phyloP scores from a whole-genome alignment of 164 flowering plant genomes.

The Kingdonia uniflora region DNA sequence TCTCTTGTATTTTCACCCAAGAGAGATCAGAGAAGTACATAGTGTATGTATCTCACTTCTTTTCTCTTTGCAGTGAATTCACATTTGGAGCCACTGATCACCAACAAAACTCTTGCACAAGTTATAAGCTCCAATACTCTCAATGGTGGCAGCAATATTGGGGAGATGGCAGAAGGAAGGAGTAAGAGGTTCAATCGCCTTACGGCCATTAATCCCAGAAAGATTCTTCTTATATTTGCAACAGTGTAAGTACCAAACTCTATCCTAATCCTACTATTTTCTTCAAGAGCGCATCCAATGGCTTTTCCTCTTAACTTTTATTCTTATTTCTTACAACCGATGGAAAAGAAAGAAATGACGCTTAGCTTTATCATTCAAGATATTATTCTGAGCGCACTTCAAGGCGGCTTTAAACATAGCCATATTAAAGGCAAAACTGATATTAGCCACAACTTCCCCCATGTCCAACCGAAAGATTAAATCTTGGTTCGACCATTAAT shows the following conservation, averaged over 20 bases:
- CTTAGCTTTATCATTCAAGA: background rate
- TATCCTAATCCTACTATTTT: background rate
- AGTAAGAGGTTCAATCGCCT: constrained; percentile 21
- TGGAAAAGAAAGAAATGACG: no score
- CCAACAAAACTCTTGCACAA: constrained; percentile 15
- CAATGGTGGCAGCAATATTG: constrained; percentile 3
- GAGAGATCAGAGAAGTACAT: no score
- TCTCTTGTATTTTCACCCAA: no score
- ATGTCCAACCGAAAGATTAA: background rate
- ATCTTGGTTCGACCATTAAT: background rate
- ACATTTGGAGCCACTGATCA: constrained; percentile 20
- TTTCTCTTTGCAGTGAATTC: constrained; percentile 18
- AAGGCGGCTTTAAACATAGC: background rate
- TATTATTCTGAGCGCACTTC: background rate
- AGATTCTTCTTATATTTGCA: constrained; percentile 29
- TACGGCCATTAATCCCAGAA: constrained; percentile 20
- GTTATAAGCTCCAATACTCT: constrained; percentile 9
- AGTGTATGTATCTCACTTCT: no score
- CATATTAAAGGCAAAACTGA: background rate
- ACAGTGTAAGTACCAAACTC: constrained; percentile 17
- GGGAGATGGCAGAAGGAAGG: constrained; percentile 18
- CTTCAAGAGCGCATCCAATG: no score
- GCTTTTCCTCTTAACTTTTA: no score
- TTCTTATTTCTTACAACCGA: no score
- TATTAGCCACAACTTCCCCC: background rate